Percentiles rank a stretch among this genome's conserved stretches.
Conservation (phyloP, 441 rosid genomes). For the Eruca vesicaria region DNA sequence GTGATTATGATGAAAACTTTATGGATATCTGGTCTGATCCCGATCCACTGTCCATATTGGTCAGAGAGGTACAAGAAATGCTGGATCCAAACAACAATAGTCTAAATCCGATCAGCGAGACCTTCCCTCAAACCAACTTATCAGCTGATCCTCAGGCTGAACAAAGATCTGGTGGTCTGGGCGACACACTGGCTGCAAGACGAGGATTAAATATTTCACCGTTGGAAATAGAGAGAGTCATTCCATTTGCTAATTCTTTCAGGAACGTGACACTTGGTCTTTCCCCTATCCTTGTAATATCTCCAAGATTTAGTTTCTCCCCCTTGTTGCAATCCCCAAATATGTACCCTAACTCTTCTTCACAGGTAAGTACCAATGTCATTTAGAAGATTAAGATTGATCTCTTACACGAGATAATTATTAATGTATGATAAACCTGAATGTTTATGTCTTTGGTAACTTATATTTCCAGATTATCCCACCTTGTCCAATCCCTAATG, state of each 20-base stretch:
- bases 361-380: neutral
- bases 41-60: neutral
- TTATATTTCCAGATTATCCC: neutral
- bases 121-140: neutral
- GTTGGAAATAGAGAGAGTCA: slow-evolving; percentile 41
- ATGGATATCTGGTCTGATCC: too few relatives aligned
- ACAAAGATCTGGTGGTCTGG: slow-evolving; percentile 25
- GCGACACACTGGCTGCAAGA: slow-evolving; percentile 33
- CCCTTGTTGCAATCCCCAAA: slow-evolving; percentile 12
- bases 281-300: neutral
- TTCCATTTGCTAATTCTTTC: neutral
- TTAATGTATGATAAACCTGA: neutral
- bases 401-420: neutral
- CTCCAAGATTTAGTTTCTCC: slow-evolving; percentile 22
- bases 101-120: neutral
- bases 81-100: slow-evolving; percentile 2
- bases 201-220: slow-evolving; percentile 46
- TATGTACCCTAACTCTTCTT: neutral
- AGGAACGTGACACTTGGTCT: neutral
- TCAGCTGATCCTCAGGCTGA: neutral
- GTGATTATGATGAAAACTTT: slow-evolving; percentile 6
- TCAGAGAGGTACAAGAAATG: neutral
- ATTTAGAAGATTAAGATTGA: neutral
- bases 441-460: neutral
- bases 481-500: neutral